phyloP scores from a whole-genome alignment of 2,329 filamentous ascomycete genomes.

The Lasiodiplodia citricola region DNA sequence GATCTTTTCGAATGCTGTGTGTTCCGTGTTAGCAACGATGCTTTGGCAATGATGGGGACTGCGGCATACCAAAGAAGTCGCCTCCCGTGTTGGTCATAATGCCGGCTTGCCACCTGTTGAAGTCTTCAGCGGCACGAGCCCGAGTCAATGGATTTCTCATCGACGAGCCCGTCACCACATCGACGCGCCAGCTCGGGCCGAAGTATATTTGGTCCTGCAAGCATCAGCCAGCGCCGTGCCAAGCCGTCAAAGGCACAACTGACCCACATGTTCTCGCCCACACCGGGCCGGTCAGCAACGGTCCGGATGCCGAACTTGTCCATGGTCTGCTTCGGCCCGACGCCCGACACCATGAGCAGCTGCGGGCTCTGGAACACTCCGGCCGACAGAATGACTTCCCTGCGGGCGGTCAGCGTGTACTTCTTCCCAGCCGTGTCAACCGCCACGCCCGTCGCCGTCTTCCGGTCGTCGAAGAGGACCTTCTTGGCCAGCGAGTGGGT shows the following conservation, averaged over 20 bases:
- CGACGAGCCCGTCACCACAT: conserved; percentile 29
- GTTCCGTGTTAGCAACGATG: conserved; percentile 36
- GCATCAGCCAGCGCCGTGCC: no score
- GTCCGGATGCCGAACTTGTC: conserved; percentile 33
- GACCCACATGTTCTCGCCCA: conserved; percentile 31
- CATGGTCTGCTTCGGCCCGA: conserved; percentile 39
- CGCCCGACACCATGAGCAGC: conserved; percentile 47
- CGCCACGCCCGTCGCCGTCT: conserved; percentile 34
- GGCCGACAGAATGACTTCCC: conserved; percentile 52
- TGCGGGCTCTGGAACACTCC: conserved; percentile 51
- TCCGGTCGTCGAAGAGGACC: conserved; percentile 32
- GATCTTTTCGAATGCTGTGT: conserved; percentile 29
- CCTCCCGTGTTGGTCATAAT: conserved; percentile 32
- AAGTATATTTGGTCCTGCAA: conserved; percentile 31
- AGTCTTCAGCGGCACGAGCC: conserved; percentile 26
- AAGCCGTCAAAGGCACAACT: no score
- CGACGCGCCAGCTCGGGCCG: conserved; percentile 32
- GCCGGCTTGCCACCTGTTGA: not conserved
- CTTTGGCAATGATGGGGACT: no score
- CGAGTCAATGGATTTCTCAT: conserved; percentile 3
- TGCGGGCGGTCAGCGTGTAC: conserved; percentile 36
- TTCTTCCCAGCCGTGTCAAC: conserved; percentile 26
- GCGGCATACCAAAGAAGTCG: conserved; percentile 44
- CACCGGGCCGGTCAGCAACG: conserved; percentile 32
- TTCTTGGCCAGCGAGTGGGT: conserved; percentile 11